phyloP scores from a whole-genome alignment of 2,329 filamentous ascomycete species.

The Boeremia exigua region DNA sequence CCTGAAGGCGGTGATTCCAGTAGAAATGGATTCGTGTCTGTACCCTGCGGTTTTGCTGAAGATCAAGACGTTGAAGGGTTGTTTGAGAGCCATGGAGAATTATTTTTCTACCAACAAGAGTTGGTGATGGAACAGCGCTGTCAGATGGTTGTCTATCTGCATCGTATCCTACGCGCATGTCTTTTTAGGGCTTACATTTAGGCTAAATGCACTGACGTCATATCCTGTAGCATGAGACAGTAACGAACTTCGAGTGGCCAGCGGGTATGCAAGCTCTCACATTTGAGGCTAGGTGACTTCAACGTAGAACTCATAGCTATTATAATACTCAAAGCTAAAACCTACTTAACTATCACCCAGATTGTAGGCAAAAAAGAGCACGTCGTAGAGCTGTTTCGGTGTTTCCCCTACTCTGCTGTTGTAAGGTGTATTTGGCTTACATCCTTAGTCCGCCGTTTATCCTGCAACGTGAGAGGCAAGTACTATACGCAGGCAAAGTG shows the following conservation, averaged over 20 bases:
- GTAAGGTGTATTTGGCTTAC: too few relatives aligned
- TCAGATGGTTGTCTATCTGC: neutral
- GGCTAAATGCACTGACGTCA: neutral
- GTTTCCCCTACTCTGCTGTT: too few relatives aligned
- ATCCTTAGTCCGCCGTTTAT: too few relatives aligned
- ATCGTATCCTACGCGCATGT: neutral
- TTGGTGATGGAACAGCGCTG: neutral
- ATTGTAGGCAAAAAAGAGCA: too few relatives aligned
- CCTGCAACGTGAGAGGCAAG: too few relatives aligned
- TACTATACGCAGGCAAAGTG: neutral
- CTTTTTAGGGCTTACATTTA: neutral
- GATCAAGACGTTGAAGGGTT: slow-evolving; percentile 25
- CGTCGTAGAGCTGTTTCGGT: too few relatives aligned
- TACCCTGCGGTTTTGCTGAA: slow-evolving; percentile 38
- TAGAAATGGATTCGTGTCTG: slow-evolving; percentile 35
- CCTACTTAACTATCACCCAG: too few relatives aligned
- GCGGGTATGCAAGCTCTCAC: neutral
- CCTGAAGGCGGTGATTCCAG: slow-evolving; percentile 22
- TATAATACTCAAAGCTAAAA: too few relatives aligned
- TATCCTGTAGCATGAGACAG: neutral
- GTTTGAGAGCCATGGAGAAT: neutral
- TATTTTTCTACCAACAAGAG: neutral
- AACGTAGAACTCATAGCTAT: too few relatives aligned
- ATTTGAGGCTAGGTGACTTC: too few relatives aligned
- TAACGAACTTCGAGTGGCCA: neutral